Conservation (phyloP, 495 filamentous ascomycete genomes). For the Hypoxylon intermedium region DNA sequence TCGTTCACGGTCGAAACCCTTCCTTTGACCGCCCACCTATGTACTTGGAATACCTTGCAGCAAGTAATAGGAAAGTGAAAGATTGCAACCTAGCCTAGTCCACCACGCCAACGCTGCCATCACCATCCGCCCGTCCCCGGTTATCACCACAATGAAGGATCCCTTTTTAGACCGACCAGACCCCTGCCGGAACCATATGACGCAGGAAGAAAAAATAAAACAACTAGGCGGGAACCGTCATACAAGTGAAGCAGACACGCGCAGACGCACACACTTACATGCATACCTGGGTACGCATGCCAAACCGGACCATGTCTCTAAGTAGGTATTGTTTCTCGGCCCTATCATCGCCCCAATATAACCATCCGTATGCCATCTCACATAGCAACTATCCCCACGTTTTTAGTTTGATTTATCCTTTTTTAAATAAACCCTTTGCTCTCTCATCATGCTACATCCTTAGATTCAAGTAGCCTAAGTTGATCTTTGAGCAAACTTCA, state of each 20-base stretch:
- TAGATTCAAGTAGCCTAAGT: slow-evolving; percentile 38
- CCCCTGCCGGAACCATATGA: slow-evolving; percentile 50
- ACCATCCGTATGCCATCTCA: slow-evolving; percentile 44
- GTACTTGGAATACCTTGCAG: slow-evolving; percentile 42
- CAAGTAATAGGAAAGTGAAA: slow-evolving; percentile 42
- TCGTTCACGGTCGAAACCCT: slow-evolving; percentile 41
- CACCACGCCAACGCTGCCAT: slow-evolving; percentile 43
- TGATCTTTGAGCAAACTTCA: slow-evolving; percentile 33
- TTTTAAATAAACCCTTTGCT: slow-evolving; percentile 40
- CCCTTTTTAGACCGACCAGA: slow-evolving; percentile 44
- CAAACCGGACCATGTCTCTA: slow-evolving; percentile 48
- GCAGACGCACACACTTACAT: slow-evolving; percentile 44
- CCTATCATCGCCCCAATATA: slow-evolving; percentile 47
- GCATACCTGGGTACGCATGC: slow-evolving; percentile 46
- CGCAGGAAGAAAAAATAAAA: slow-evolving; percentile 46
- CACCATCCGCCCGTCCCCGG: slow-evolving; percentile 45
- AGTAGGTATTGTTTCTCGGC: slow-evolving; percentile 46
- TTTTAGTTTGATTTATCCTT: slow-evolving; percentile 45
- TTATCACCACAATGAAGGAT: slow-evolving; percentile 46
- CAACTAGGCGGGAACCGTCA: slow-evolving; percentile 44
- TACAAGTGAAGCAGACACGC: slow-evolving; percentile 47
- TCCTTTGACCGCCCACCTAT: slow-evolving; percentile 44
- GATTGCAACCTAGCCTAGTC: slow-evolving; percentile 40
- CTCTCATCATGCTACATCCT: slow-evolving; percentile 37
- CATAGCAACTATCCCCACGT: slow-evolving; percentile 38